Evolutionary conservation across 305 asterid genomes (phyloP).

Genomic region (Caryopteris hybrid): DNA sequence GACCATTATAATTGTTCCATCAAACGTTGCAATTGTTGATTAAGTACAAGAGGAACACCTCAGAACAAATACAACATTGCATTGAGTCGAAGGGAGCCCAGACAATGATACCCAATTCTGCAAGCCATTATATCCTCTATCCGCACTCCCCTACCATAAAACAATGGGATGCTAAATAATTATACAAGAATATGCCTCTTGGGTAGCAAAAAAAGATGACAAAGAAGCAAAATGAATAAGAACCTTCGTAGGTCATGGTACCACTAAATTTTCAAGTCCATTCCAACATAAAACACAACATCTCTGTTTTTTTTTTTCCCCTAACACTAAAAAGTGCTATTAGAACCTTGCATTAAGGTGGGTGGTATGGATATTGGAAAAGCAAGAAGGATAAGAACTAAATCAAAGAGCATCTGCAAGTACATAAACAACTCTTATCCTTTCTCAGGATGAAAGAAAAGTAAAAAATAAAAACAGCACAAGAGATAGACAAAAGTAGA

Average conservation of each 20-base stretch:
- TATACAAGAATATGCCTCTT: neutral
- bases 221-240: neutral
- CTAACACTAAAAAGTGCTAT: neutral
- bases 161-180: neutral
- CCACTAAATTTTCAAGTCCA: neutral
- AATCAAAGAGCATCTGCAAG: neutral
- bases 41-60: neutral
- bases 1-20: neutral
- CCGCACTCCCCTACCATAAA: neutral
- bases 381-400: neutral
- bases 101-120: neutral
- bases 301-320: neutral
- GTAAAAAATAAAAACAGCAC: neutral
- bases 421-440: neutral
- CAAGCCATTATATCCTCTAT: neutral
- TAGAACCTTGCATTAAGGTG: neutral
- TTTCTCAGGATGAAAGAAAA: neutral
- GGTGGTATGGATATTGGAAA: neutral
- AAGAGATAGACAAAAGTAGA: neutral
- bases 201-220: neutral
- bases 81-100: neutral
- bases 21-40: neutral
- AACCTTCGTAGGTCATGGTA: neutral
- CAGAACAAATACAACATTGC: neutral
- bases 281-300: conserved; percentile 1